Percentiles rank a stretch among this genome's conserved stretches.
Conservation (phyloP, 2,329 filamentous ascomycete species). For the Fusarium sp. region DNA sequence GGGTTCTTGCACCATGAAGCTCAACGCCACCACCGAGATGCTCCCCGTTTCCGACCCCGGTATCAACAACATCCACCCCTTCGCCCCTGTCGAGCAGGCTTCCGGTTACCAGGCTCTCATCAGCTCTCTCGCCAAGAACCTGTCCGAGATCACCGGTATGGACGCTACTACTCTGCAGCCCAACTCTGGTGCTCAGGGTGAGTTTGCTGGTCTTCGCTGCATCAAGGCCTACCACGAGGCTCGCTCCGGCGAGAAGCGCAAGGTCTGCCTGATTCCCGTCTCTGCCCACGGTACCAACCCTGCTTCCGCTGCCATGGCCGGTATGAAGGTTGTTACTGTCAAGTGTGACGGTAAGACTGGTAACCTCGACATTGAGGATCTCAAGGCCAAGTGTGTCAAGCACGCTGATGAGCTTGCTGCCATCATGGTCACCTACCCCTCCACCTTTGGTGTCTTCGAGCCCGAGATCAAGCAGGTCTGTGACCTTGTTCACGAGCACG, state of each 20-base stretch:
- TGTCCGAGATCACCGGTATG: slow-evolving; percentile 89
- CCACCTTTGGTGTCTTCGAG: slow-evolving; percentile 95
- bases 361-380: slow-evolving; percentile 87
- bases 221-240: slow-evolving; percentile 87
- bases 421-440: slow-evolving; percentile 97
- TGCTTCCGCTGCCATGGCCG: slow-evolving; percentile 93
- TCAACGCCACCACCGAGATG: slow-evolving; percentile 96
- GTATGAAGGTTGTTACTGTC: slow-evolving; percentile 92
- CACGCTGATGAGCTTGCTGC: slow-evolving; percentile 87
- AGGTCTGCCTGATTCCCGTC: slow-evolving; percentile 93
- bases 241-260: slow-evolving; percentile 70
- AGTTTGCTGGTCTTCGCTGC: slow-evolving; percentile 89
- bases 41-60: slow-evolving; percentile 67
- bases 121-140: slow-evolving; percentile 76
- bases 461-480: slow-evolving; percentile 88
- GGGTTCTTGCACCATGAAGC: slow-evolving; percentile 98
- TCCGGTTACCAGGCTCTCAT: slow-evolving; percentile 79
- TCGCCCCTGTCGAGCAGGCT: slow-evolving; percentile 73
- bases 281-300: slow-evolving; percentile 97
- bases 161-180: slow-evolving; percentile 89
- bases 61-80: slow-evolving; percentile 79
- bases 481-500: slow-evolving; percentile 84
- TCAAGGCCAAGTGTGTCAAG: slow-evolving; percentile 91
- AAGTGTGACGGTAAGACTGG: slow-evolving; percentile 90
- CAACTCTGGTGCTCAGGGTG: slow-evolving; percentile 95